Evolutionary conservation across 768 basidiomycete species (phyloP).

Genomic region (Trametes maxima): DNA sequence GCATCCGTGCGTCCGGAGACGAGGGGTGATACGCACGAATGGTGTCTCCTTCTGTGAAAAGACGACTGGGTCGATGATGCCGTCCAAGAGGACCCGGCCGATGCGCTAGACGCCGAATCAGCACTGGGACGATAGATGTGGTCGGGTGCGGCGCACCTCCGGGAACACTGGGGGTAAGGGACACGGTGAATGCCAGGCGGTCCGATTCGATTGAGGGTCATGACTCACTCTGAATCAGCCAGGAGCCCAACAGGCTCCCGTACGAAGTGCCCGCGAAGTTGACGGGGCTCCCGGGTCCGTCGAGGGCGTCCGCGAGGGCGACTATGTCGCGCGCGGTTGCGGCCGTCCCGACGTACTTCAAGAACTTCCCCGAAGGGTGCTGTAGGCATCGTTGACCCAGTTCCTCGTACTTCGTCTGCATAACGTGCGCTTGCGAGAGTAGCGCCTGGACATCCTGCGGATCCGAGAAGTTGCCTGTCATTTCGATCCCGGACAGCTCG

Average conservation of each 20-base stretch:
- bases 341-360: conserved; percentile 14
- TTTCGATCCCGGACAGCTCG: conserved; percentile 4
- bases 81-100: conserved; percentile 12
- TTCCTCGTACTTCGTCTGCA: conserved; percentile 12
- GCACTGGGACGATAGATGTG: neutral
- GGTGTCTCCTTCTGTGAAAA: neutral
- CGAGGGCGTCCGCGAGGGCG: conserved; percentile 15
- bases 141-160: neutral
- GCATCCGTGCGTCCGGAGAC: too few species aligned
- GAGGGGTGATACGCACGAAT: neutral
- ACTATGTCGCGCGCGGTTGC: conserved; percentile 13
- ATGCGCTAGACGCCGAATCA: neutral
- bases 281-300: conserved; percentile 2
- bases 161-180: conserved; percentile 10
- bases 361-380: neutral
- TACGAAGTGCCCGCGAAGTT: conserved; percentile 13
- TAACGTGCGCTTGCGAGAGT: conserved; percentile 5
- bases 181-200: too few species aligned
- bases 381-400: conserved; percentile 1
- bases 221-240: conserved; percentile 10
- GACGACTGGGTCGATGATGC: conserved; percentile 7
- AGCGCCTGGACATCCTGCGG: neutral
- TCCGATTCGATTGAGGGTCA: neutral
- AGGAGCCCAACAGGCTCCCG: conserved; percentile 10
- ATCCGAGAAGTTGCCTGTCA: conserved; percentile 10